These are phyloP conservation scores for Selaginella moellendorffii DNA, from an alignment of 75 land plant genomes.

Conservation along the genomic window DNA sequence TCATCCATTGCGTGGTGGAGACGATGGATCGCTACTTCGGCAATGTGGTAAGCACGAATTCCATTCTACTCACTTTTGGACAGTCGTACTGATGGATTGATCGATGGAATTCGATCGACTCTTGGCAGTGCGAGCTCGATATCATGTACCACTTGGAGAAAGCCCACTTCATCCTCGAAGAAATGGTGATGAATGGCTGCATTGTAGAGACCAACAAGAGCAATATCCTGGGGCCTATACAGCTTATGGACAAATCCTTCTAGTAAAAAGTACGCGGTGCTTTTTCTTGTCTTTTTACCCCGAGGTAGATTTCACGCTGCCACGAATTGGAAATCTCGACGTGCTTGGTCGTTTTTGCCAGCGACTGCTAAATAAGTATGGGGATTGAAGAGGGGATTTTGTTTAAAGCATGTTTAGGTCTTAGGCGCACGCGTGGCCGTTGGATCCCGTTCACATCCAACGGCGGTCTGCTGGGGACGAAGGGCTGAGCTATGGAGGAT, in stretches of 20 bases:
- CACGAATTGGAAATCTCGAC: too few species aligned
- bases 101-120: neutral
- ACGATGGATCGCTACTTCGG: slow-evolving; percentile 9
- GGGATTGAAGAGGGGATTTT: too few species aligned
- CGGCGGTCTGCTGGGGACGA: neutral
- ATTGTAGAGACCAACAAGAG: slow-evolving; percentile 85
- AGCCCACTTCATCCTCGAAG: slow-evolving; percentile 98
- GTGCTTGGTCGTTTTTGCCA: too few species aligned
- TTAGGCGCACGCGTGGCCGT: neutral
- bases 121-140: slow-evolving; percentile 87
- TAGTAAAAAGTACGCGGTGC: too few species aligned
- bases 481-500: neutral
- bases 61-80: neutral
- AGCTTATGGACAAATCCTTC: slow-evolving; percentile 76
- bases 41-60: slow-evolving; percentile 1
- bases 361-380: too few species aligned
- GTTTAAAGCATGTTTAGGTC: too few species aligned
- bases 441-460: neutral
- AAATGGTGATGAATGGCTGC: slow-evolving; percentile 99
- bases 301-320: too few species aligned
- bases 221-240: slow-evolving; percentile 65
- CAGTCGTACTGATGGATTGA: neutral
- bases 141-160: slow-evolving; percentile 98
- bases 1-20: slow-evolving; percentile 5
- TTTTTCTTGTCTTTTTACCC: too few species aligned